Percentiles rank a stretch among this genome's conserved stretches.
These are phyloP conservation scores for Xylaria hypoxylon DNA, from an alignment of 2,329 filamentous ascomycete species.

Conservation along the genomic window DNA sequence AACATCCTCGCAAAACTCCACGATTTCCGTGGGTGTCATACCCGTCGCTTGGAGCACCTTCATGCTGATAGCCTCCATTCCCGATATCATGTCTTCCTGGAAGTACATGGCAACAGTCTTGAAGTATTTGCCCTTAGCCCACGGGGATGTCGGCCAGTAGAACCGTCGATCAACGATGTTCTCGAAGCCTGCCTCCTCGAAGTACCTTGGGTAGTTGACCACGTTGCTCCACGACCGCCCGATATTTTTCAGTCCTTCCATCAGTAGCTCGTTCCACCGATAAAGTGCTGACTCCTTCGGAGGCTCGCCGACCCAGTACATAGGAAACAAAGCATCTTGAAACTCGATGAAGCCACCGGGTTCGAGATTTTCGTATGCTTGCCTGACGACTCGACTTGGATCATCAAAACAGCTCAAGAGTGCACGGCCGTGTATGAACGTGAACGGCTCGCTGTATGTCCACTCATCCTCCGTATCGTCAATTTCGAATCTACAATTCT, in stretches of 20 bases:
- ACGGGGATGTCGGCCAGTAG: constrained; percentile 53
- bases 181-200: constrained; percentile 51
- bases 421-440: constrained; percentile 64
- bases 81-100: constrained; percentile 49
- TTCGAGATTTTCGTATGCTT: constrained; percentile 57
- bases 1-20: constrained; percentile 49
- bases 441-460: constrained; percentile 61
- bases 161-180: constrained; percentile 48
- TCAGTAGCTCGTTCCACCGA: constrained; percentile 50
- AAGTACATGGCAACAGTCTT: constrained; percentile 52
- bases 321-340: constrained; percentile 50
- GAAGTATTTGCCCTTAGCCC: constrained; percentile 52
- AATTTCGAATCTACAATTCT: constrained; percentile 65
- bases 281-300: constrained; percentile 50
- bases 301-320: constrained; percentile 49
- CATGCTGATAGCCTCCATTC: constrained; percentile 51
- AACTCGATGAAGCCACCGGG: constrained; percentile 56
- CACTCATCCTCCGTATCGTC: constrained; percentile 67
- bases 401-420: constrained; percentile 63
- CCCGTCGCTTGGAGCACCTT: constrained; percentile 50
- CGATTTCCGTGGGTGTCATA: constrained; percentile 47
- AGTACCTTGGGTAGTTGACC: constrained; percentile 45
- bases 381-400: constrained; percentile 59
- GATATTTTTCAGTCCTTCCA: constrained; percentile 47
- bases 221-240: constrained; percentile 50